Percentiles rank a stretch among this genome's conserved stretches.
These are phyloP conservation scores for Polychaeton citri DNA, from an alignment of 2,329 filamentous ascomycete genomes.

Conservation along the genomic window DNA sequence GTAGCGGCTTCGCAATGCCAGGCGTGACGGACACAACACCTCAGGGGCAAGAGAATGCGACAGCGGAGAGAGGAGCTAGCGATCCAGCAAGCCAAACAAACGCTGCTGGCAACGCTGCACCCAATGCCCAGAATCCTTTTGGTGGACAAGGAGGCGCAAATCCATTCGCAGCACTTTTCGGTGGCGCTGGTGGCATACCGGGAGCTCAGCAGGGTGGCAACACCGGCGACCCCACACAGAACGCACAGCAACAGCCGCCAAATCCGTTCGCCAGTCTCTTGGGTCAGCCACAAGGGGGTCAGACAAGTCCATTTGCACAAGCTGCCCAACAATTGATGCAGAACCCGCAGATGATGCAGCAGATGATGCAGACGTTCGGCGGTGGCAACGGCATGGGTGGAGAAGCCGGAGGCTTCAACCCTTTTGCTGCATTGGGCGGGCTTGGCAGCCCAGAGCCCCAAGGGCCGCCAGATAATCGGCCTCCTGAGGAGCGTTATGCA, in stretches of 20 bases:
- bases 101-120: constrained; percentile 2
- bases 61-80: constrained; percentile 11
- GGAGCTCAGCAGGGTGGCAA: constrained; percentile 1
- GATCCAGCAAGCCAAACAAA: neutral
- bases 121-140: constrained; percentile 9
- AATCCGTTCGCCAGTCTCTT: constrained; percentile 62
- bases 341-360: constrained; percentile 44
- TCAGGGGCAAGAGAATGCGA: constrained; percentile 18
- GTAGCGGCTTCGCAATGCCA: constrained; percentile 67
- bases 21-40: constrained; percentile 81
- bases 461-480: constrained; percentile 63
- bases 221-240: constrained; percentile 10
- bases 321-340: constrained; percentile 38
- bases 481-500: constrained; percentile 86
- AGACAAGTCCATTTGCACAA: constrained; percentile 36
- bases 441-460: constrained; percentile 25
- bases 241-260: constrained; percentile 22
- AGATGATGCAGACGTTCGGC: constrained; percentile 42
- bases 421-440: constrained; percentile 27
- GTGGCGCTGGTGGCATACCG: constrained; percentile 11
- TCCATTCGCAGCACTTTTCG: constrained; percentile 50
- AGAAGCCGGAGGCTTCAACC: constrained; percentile 24
- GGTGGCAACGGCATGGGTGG: constrained; percentile 28
- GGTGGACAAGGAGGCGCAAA: constrained; percentile 28
- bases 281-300: constrained; percentile 14